Conservation (phyloP, 148 eudicot species). For the Diospyros lotus region DNA sequence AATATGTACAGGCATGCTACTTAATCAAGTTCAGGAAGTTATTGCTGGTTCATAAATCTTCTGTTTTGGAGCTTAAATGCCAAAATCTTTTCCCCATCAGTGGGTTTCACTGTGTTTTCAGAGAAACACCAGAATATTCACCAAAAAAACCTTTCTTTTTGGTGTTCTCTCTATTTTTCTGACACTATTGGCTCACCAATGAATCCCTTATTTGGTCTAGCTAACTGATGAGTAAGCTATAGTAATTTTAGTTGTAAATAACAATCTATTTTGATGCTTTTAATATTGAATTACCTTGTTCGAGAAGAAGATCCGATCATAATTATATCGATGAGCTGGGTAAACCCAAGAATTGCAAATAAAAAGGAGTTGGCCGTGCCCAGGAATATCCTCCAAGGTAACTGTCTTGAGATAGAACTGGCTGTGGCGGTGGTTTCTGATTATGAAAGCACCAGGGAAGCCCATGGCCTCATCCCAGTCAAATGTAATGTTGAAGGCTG, state of each 20-base stretch:
- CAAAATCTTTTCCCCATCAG: no score
- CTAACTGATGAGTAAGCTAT: background rate
- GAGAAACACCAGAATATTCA: no score
- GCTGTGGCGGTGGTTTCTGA: conserved; percentile 59
- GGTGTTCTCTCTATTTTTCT: no score
- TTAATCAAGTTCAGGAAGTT: no score
- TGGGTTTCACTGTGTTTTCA: no score
- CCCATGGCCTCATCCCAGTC: conserved; percentile 79
- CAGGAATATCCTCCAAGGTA: conserved; percentile 57
- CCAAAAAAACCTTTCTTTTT: no score
- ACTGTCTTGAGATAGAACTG: conserved; percentile 72
- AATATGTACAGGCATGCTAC: background rate
- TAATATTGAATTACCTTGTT: conserved; percentile 56
- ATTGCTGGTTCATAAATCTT: background rate
- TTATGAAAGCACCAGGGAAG: conserved; percentile 61
- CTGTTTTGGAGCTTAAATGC: background rate
- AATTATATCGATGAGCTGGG: conserved; percentile 59
- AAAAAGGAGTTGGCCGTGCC: conserved; percentile 51
- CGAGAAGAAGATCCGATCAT: conserved; percentile 69
- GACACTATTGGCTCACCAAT: no score
- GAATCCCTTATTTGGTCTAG: no score
- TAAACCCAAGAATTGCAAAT: conserved; percentile 92
- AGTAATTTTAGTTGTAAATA: no score
- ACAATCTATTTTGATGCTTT: background rate
- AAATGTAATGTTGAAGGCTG: conserved; percentile 46